Evolutionary conservation across 78 protist genomes (phyloP), one percentile per base, ranked within the genome.

Genomic region (Dictyostelium discoideum): DNA sequence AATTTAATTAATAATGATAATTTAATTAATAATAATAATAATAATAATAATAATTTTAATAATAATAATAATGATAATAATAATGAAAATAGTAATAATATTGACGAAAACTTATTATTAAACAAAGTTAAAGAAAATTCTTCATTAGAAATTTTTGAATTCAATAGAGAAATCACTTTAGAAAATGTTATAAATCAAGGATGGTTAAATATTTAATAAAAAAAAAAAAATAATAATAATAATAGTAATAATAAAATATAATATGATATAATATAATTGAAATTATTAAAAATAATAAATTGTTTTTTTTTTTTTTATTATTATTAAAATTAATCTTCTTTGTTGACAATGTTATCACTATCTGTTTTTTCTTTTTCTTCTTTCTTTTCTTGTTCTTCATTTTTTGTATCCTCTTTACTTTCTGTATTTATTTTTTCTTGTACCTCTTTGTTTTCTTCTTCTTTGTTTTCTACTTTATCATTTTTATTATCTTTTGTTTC

Each of bases 121-220:
- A 16, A 29, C 24, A 82, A 67, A 20, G 32, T 88, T 9, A 85
- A 81, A 16, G 87, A 85, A 24, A 79, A 80, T 14, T 81, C 88
- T 10, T 81, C 95, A 6, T 22, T 90, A 5, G 95, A 90, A 72
- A 24, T 90, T 3, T 82, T 90, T 18, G 88, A 90, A 72, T 82
- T 85, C 18, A 72, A 72, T 46, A 87, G 84, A 54, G 78, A 83
- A 54, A 60, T 90, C 5, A 90, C 95, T 67, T 69, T 90, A 2
- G 95, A 90, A 73, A 80, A 90, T 90, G 39, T 90, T 8, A 80
- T 90, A 9, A 84, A 83, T 5, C 95, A 90, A 82, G 50, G 79
- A 81, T 90, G 95, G 95, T 18, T 90, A 69, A 65, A 29, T 24
- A 39, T 85, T 60, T 84, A 63, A 77, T 42, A 42, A 60, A 76